Evolutionary conservation across 805 yeast genomes (phyloP), one percentile per base, ranked within the genome.

Genomic region (Suhomyces tanzawaensis): DNA sequence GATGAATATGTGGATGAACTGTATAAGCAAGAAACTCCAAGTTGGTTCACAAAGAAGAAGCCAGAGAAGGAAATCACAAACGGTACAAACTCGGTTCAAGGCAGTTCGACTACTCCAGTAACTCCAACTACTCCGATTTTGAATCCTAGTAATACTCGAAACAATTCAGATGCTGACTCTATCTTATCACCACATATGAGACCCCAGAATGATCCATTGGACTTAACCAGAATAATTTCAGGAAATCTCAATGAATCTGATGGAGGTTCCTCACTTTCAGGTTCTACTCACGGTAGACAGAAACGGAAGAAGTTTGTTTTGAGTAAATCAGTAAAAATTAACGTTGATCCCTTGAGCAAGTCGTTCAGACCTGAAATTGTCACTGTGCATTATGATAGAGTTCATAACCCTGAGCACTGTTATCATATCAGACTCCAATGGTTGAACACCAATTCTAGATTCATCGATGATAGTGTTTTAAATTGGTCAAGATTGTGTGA

Each of bases 381-480:
- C 31, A 79, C 80, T 4, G 88, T 93, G 1, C 97, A 91, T 60
- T 86, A 87, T 53, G 99, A 93, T 56, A 74, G 82, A 30, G 90
- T 90, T 3, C 96, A 89, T 57, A 91, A 90, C 54, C 96, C 97
- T 0, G 91, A 85, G 48, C 95, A 90, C 52, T 90, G 97, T 55
- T 93, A 82, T 65, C 98, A 91, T 53, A 74, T 93, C 22, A 70
- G 96, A 32, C 59, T 91, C 11, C 97, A 93, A 56, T 93, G 99
- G 99, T 64, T 91, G 22, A 87, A 85, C 43, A 81, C 95, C 0
- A 88, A 98, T 0, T 84, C 95, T 2, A 85, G 85, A 51, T 65
- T 86, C 22, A 79, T 87, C 34, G 96, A 89, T 41, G 95, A 89
- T 47, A 69, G 85, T 9, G 71, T 89, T 29, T 79, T 72, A 30